These are phyloP conservation scores for Saccharomycopsis babjevae DNA, from an alignment of 805 yeast genomes.

Conservation along the genomic window DNA sequence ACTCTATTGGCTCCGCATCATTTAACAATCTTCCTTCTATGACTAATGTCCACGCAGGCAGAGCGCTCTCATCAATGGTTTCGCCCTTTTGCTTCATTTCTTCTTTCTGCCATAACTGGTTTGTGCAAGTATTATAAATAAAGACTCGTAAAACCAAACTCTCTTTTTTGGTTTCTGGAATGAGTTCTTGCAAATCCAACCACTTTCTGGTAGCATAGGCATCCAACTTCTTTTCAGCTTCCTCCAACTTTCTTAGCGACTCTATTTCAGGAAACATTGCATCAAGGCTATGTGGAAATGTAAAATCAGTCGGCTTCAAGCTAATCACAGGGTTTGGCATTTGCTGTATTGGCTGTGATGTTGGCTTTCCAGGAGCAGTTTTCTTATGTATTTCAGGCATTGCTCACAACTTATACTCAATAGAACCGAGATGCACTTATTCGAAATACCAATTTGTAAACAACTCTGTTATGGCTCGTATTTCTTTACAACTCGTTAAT, in stretches of 20 bases:
- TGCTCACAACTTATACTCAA: neutral
- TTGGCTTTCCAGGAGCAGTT: slow-evolving; percentile 22
- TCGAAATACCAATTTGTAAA: too few species aligned
- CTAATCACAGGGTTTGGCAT: slow-evolving; percentile 19
- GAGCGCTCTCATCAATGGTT: slow-evolving; percentile 23
- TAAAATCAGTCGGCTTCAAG: slow-evolving; percentile 42
- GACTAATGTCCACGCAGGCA: slow-evolving; percentile 72
- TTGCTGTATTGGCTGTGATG: slow-evolving; percentile 16
- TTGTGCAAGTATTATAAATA: slow-evolving; percentile 69
- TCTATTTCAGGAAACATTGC: slow-evolving; percentile 57
- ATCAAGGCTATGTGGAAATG: slow-evolving; percentile 37
- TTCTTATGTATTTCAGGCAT: neutral
- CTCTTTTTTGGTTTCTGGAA: slow-evolving; percentile 33
- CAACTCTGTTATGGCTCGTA: too few species aligned
- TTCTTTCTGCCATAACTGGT: slow-evolving; percentile 77
- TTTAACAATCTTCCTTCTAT: slow-evolving; percentile 75
- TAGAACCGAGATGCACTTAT: neutral
- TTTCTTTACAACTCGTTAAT: too few species aligned
- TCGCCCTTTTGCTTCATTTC: slow-evolving; percentile 17
- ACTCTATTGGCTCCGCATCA: slow-evolving; percentile 38
- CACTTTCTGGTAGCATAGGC: slow-evolving; percentile 73
- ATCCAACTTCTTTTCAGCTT: slow-evolving; percentile 78
- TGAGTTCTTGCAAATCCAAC: slow-evolving; percentile 70
- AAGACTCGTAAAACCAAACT: slow-evolving; percentile 66
- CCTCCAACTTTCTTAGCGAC: slow-evolving; percentile 57